Conservation (phyloP, 2,329 filamentous ascomycete genomes). For the Talaromyces sp. region DNA sequence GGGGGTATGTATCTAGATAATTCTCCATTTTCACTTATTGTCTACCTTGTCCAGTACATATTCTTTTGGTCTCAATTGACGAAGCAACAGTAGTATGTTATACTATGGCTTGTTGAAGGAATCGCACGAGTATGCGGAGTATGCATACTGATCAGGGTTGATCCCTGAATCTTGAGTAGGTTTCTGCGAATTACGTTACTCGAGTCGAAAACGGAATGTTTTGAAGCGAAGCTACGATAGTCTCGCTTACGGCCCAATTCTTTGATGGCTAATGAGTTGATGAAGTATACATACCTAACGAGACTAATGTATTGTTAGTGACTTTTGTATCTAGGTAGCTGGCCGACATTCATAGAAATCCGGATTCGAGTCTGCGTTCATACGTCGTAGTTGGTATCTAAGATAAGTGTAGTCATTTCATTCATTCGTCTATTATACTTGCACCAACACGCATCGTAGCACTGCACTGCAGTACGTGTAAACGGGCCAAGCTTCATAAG, state of each 20-base stretch:
- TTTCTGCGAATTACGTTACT: neutral
- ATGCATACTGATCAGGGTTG: neutral
- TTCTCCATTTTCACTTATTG: neutral
- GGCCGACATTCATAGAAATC: neutral
- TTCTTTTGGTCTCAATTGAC: too few relatives aligned
- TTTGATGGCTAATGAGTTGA: neutral
- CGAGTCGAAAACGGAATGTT: neutral
- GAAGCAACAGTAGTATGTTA: too few relatives aligned
- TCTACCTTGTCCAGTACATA: neutral
- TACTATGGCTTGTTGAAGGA: neutral
- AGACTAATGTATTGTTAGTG: neutral
- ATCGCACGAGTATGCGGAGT: neutral
- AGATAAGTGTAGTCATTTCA: neutral
- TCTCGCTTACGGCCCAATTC: neutral
- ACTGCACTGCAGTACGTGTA: neutral
- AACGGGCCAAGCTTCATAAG: neutral
- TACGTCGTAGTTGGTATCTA: neutral
- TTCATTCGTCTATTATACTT: slow-evolving; percentile 3
- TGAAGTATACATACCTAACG: neutral
- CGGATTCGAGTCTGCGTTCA: neutral
- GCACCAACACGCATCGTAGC: neutral
- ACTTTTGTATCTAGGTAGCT: neutral
- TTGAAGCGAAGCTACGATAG: neutral
- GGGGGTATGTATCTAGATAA: neutral
- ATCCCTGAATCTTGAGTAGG: neutral